Base-by-base conservation (phyloP, 108 stramenopile species). In the Nitzschia putrida region DNA sequence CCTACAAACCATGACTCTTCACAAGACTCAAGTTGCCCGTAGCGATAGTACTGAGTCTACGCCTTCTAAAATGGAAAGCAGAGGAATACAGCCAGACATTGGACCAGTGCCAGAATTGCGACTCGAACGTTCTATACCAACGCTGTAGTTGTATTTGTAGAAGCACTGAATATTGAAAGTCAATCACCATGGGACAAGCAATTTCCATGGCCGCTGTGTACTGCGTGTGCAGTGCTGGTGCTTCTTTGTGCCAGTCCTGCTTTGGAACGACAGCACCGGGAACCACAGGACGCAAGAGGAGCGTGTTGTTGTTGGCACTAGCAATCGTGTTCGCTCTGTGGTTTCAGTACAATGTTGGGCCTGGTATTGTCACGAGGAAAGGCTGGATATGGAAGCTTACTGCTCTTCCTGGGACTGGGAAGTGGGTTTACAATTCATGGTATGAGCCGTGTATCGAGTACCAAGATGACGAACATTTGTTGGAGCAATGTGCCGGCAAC, bases 271-370 rank as follows among this genome's bases (percentile, higher is more conserved):
- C 83, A 0, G 71, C 72, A 21, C 68, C 68, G 11, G 83, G 80
- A 40, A 89, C 88, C 12, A 87, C 82, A 23, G 89, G 96, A 20
- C 87, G 94, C 2, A 87, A 89, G 47, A 88, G 91, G 14, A 86
- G 87, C 12, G 94, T 90, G 2, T 78, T 89, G 20, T 55, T 95
- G 21, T 72, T 95, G 42, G 55, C 68, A 13, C 25, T 88, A 14
- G 66, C 89, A 3, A 84, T 91, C 18, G 58, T 78, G 11, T 38
- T 89, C 21, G 70, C 91, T 12, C 67, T 96, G 0, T 72, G 76
- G 66, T 89, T 91, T 57, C 92, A 96, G 69, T 96, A 96, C 55
- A 66, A 63, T 5, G 71, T 92, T 3, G 88, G 85, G 7, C 95
- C 92, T 7, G 61, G 79, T 11, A 84, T 92, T 53, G 76, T 89